Percentiles rank a stretch among this genome's conserved stretches.
phyloP scores from a whole-genome alignment of 2,329 filamentous ascomycete genomes.

The Coniochaeta sp. region DNA sequence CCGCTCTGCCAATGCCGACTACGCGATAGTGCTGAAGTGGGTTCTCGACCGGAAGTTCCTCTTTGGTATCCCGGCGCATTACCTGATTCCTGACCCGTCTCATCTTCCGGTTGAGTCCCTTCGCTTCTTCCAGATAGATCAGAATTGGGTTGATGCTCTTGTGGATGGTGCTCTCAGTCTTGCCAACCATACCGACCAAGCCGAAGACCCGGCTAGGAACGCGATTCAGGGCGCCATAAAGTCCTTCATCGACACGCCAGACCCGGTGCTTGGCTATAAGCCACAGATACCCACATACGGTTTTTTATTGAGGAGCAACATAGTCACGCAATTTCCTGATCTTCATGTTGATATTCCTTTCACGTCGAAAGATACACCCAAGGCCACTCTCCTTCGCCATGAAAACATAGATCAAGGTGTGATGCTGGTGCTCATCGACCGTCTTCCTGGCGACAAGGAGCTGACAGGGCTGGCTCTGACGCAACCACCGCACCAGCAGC shows the following conservation, averaged over 20 bases:
- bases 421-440: conserved; percentile 2
- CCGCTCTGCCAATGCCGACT: background rate
- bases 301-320: conserved; percentile 20
- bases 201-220: conserved; percentile 10
- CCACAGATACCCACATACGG: conserved; percentile 22
- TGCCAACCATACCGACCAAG: conserved; percentile 22
- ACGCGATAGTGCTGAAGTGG: conserved; percentile 3
- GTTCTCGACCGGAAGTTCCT: conserved; percentile 6
- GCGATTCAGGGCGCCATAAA: conserved; percentile 20
- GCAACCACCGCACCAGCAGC: conserved; percentile 3
- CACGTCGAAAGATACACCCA: conserved; percentile 4
- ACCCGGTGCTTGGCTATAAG: conserved; percentile 2
- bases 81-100: conserved; percentile 24
- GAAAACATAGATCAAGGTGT: background rate
- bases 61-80: conserved; percentile 15
- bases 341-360: no score
- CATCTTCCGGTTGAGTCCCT: conserved; percentile 24
- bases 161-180: conserved; percentile 31
- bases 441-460: background rate
- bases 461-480: background rate
- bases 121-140: conserved; percentile 30
- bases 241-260: conserved; percentile 4
- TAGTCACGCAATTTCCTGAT: conserved; percentile 20
- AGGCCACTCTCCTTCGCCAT: background rate
- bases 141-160: conserved; percentile 26